These are phyloP conservation scores for Cinchona pubescens DNA, from an alignment of 257 asterid genomes.

Conservation along the genomic window DNA sequence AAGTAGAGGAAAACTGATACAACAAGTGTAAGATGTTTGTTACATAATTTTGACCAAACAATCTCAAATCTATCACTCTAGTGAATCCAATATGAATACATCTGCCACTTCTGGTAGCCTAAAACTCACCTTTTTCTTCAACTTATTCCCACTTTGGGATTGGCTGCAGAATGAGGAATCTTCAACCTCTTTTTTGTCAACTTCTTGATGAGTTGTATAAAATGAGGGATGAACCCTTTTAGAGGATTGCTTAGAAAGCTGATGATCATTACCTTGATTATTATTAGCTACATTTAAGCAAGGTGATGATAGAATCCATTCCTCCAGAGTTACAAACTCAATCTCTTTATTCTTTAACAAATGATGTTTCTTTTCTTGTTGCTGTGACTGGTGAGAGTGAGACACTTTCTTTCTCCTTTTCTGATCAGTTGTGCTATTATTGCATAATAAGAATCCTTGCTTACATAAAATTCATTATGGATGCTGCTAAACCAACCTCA, in stretches of 20 bases:
- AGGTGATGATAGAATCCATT: constrained; percentile 49
- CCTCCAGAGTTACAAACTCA: constrained; percentile 33
- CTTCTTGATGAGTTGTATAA: constrained; percentile 14
- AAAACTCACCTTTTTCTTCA: constrained; percentile 60
- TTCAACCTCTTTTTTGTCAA: constrained; percentile 9
- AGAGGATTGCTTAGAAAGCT: constrained; percentile 21
- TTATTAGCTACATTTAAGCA: not conserved
- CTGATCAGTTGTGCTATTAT: not conserved
- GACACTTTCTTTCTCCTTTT: constrained; percentile 24
- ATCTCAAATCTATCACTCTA: constrained; percentile 1
- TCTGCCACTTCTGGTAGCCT: constrained; percentile 57
- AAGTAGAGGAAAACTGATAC: not conserved
- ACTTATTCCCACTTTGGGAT: constrained; percentile 24
- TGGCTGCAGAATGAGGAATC: constrained; percentile 16
- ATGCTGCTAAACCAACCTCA: constrained; percentile 18
- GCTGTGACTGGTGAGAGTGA: constrained; percentile 4
- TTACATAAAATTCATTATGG: constrained; percentile 23
- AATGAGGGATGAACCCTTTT: constrained; percentile 43
- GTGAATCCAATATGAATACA: constrained; percentile 39
- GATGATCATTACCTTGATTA: constrained; percentile 5
- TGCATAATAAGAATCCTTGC: constrained; percentile 31
- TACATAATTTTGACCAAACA: not conserved
- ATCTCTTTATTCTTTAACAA: not conserved
- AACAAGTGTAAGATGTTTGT: not conserved
- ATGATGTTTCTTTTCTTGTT: constrained; percentile 18